Percentiles rank a stretch among this genome's conserved stretches.
Evolutionary conservation across 805 yeast genomes (phyloP).

Genomic region (Candida adriatica): DNA sequence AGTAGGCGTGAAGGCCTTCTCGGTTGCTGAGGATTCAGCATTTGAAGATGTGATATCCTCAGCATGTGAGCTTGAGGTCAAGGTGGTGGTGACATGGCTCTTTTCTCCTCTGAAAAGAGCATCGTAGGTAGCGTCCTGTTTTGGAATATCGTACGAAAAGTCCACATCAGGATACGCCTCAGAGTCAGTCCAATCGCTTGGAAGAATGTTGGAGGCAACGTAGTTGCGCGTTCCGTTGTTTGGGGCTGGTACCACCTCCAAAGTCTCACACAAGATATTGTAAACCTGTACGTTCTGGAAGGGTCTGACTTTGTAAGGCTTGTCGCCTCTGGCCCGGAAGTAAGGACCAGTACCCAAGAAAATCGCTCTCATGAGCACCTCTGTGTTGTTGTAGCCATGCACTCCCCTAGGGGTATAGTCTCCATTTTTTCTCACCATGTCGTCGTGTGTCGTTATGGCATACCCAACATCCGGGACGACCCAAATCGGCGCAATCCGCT

Average conservation of each 20-base stretch:
- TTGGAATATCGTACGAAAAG: conserved; percentile 36
- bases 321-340: conserved; percentile 31
- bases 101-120: conserved; percentile 23
- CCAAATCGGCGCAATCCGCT: conserved; percentile 82
- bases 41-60: background rate
- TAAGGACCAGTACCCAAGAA: conserved; percentile 81
- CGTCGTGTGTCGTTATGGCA: conserved; percentile 55
- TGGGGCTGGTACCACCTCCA: conserved; percentile 42
- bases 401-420: conserved; percentile 43
- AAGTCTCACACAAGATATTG: conserved; percentile 62
- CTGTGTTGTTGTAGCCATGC: conserved; percentile 79
- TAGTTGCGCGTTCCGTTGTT: conserved; percentile 49
- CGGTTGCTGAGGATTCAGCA: background rate
- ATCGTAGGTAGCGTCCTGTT: conserved; percentile 48
- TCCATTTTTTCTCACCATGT: conserved; percentile 33
- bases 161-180: conserved; percentile 43
- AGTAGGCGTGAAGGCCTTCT: background rate
- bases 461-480: conserved; percentile 79
- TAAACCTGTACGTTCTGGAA: conserved; percentile 70
- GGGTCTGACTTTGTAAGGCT: conserved; percentile 39
- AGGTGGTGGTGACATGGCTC: conserved; percentile 12
- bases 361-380: conserved; percentile 74
- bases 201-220: conserved; percentile 25
- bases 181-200: conserved; percentile 40
- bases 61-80: conserved; percentile 1